A percentile compares a stretch with the other conserved stretches of the same genome.
These are phyloP conservation scores for Fusarium sp. DNA, from an alignment of 2,329 filamentous ascomycete genomes.

Conservation along the genomic window DNA sequence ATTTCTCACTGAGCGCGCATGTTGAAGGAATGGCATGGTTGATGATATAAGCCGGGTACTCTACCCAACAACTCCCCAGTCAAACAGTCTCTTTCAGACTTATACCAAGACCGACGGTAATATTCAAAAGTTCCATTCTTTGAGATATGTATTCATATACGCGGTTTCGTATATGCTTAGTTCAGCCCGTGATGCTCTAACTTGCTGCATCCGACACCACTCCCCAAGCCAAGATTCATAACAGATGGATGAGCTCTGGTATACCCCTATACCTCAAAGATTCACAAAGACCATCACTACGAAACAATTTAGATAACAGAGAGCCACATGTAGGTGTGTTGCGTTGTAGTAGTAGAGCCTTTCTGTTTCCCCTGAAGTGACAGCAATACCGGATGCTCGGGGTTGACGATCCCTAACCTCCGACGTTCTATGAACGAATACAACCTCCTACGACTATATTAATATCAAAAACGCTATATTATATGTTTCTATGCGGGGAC, in stretches of 20 bases:
- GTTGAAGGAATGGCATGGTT: neutral
- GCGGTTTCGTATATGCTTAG: neutral
- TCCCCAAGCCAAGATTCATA: neutral
- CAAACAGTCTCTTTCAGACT: neutral
- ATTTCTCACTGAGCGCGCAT: neutral
- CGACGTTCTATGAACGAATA: neutral
- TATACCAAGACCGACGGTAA: neutral
- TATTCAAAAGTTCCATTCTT: neutral
- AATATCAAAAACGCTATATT: neutral
- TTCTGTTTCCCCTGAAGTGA: neutral
- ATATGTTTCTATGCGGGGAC: neutral
- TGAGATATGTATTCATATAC: neutral
- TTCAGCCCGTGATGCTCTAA: neutral
- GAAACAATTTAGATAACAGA: neutral
- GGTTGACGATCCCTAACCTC: neutral
- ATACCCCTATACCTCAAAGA: neutral
- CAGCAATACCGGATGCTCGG: neutral
- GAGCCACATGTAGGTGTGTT: neutral
- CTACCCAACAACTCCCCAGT: neutral
- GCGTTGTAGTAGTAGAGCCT: neutral
- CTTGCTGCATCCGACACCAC: neutral
- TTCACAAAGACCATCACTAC: neutral
- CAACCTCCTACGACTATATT: neutral
- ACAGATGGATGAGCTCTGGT: neutral
- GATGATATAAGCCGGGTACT: neutral